Evolutionary conservation across 306 rosid species (phyloP), one percentile per base, ranked within the genome.

Genomic region (Inga leiocalycina): DNA sequence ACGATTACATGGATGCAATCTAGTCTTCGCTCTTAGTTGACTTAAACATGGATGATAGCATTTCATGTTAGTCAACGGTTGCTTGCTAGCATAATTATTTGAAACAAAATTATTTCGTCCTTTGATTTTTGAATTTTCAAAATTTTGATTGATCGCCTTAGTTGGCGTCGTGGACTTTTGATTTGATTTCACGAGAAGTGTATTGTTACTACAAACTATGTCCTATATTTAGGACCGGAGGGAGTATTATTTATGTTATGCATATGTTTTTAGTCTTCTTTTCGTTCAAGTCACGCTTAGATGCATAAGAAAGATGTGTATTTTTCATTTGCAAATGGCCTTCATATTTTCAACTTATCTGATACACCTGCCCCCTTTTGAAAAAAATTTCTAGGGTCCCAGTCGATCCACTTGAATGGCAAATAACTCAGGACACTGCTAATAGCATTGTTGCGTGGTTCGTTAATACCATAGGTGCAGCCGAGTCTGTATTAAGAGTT

Each of bases 321-420:
- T 75, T 54, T 24, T 72, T 75, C 12, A 34, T 19, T 52, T 35
- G 19, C 24, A 2, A 34, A 17, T 52, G 14, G 61, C 67, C 46
- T 75, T 14, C 20, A 1, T 22, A 1, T 34, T 35, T 19, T 51
- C 65, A 32, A 74, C 30, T 15, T 37, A 39, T 71, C 71, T 71
- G 6, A 74, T 69, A 6, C 14, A 45, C 5, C 41, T 79, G 35
- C 19, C 67, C 16, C 39, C 65, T 34, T 34, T 8, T 44, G 8
- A 78, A 67, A 8, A 37, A 19, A 57, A 13, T 14, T 74, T 65
- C 6, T 62, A 96, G 99, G 90, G 99, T 93, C 9, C 99, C 99
- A 0, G 97, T 93, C 10, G 99, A 93, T 85, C 99, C 99, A 22
- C 92, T 96, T 3, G 99, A 93, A 85, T 96, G 99, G 99, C 97